Base-by-base conservation (phyloP, 495 filamentous ascomycete genomes). In the Aspergillus homomorphus region DNA sequence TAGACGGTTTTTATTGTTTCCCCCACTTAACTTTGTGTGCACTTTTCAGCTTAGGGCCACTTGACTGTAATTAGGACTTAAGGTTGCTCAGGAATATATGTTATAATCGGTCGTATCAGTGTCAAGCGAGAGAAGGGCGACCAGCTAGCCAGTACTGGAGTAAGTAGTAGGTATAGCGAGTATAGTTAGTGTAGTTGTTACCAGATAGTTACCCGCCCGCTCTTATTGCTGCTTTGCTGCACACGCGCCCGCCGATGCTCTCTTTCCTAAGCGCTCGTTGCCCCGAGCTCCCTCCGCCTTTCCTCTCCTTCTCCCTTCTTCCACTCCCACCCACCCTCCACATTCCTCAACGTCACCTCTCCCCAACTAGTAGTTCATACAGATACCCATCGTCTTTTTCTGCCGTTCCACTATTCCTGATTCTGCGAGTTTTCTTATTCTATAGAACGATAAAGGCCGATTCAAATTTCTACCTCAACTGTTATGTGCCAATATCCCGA, bases 191-290 rank as follows among this genome's bases (percentile, higher is more conserved):
- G n/a, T n/a, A n/a, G n/a, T n/a, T n/a, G n/a, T n/a, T n/a, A n/a
- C n/a, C n/a, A n/a, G n/a, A n/a, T 38, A 38, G 5, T 38, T 7
- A 14, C 33, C 33, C 33, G 33, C 33, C 2, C 33, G 5, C 33
- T 38, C 15, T 38, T 14, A 38, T 38, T 14, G 10, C 33, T 38
- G 33, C 33, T 38, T 12, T 38, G 33, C 12, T 38, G 33, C 33
- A 10, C 7, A 10, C 33, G 7, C 15, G 33, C 33, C 56, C 60
- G 23, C 55, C 33, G 51, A 50, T 48, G 19, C 26, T 33, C 60
- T 45, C 42, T 52, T 66, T 12, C 33, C 33, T 38, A 66, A 64
- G 57, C 62, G 64, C 62, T 53, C 62, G 58, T n/a, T n/a, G n/a
- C n/a, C n/a, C n/a, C n/a, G n/a, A n/a, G n/a, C 62, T 46, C 48